Base-by-base conservation (phyloP, 225 moss, liverwort and hornwort genomes). In the Neckera pumila region DNA sequence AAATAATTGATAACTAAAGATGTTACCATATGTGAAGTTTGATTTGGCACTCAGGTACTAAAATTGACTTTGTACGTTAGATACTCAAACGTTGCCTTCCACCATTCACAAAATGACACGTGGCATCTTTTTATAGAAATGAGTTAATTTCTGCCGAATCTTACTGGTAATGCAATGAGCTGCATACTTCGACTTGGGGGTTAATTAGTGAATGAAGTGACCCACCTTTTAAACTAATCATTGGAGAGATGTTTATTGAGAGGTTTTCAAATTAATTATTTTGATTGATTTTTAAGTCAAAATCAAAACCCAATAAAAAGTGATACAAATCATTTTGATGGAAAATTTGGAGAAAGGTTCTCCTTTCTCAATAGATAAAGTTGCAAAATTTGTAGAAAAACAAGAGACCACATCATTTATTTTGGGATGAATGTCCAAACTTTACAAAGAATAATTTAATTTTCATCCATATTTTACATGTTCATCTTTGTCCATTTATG, bases 321-420 rank as follows among this genome's bases (percentile, higher is more conserved):
- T 7, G 7, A 7, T 22, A 14, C 2, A 22, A 76, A 53, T 36
- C 13, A 34, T 36, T 76, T 36, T 53, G 14, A 54, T 0, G 1
- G 0, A 76, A 23, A 5, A 53, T 15, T 36, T 36, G 3, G 1
- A 6, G 54, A 54, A 23, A 22, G 14, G 5, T 14, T 12, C 5
- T 9, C 47, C 4, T 77, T 21, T 26, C 5, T 14, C 4, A 56
- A 10, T 49, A 0, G 8, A 51, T 51, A 10, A 15, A 25, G 5
- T 56, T 56, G 14, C 54, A 14, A 36, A 15, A 56, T 23, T 77
- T n/a, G 1, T 25, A 6, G 7, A 17, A 25, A n/a, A 56, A n/a
- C 0, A 0, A 1, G 11, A 56, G 4, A 16, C 1, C 0, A 26
- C 25, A 4, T 1, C 0, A 1, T 56, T 56, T 1, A 78, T n/a